A percentile compares a stretch with the other conserved stretches of the same genome.
These are phyloP conservation scores for Monotropa hypopitys DNA, from an alignment of 179 eudicot genomes.

Conservation along the genomic window DNA sequence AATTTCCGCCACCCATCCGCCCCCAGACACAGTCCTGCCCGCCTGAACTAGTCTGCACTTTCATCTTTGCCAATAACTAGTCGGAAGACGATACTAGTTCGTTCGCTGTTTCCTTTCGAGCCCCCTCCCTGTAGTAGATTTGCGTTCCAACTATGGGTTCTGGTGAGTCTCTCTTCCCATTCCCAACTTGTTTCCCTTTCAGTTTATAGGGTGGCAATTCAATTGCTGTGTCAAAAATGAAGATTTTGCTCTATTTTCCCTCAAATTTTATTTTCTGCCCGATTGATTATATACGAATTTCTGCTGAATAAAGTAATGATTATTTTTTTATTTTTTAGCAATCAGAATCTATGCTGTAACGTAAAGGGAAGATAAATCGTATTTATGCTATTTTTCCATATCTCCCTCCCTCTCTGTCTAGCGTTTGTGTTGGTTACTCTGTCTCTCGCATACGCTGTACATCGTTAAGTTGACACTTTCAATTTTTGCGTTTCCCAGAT, in stretches of 20 bases:
- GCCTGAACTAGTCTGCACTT: too few relatives aligned
- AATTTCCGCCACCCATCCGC: too few relatives aligned
- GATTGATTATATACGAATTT: background rate
- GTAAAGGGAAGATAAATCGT: background rate
- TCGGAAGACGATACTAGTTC: background rate
- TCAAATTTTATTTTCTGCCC: too few relatives aligned
- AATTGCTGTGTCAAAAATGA: background rate
- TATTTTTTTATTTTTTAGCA: background rate
- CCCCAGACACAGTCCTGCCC: too few relatives aligned
- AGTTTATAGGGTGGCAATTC: background rate
- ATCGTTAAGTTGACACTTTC: background rate
- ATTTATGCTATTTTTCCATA: background rate
- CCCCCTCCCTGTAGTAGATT: background rate
- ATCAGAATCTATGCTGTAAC: background rate
- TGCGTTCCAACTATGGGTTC: slow-evolving; percentile 6
- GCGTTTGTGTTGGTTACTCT: background rate
- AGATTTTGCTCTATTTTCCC: too few relatives aligned
- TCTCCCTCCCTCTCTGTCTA: background rate
- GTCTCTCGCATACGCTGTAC: background rate
- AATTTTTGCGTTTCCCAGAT: slow-evolving; percentile 29
- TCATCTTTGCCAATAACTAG: background rate
- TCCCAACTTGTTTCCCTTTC: background rate
- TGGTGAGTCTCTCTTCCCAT: slow-evolving; percentile 3
- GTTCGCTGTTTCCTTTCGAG: background rate
- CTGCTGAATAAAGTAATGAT: background rate